Base-by-base conservation (phyloP, 371 early-diverging fungal species). In the Zancudomyces culisetae region DNA sequence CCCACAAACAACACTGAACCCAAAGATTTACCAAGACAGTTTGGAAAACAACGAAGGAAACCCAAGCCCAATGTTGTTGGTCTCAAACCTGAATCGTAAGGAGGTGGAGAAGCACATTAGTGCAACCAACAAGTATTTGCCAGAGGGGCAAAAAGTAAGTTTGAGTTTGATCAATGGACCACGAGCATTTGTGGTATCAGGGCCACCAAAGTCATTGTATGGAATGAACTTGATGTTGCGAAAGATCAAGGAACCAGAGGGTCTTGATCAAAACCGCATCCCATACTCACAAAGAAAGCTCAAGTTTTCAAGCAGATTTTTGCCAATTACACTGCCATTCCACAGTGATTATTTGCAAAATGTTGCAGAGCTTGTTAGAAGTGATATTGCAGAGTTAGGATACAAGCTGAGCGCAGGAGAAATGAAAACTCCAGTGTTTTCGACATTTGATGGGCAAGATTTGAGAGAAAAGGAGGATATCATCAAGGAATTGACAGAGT, bases 31-130 rank as follows among this genome's bases (percentile, higher is more conserved):
- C 35, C 79, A 87, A 68, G 95, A 90, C 66, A 90, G 89, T 18
- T 72, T 87, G 42, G 72, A 70, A 57, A 84, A 85, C 74, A 79
- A 81, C 53, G 95, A 94, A 66, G 91, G 91, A 52, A 81, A 81
- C 35, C 93, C 92, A n/a, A 84, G 87, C 8, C 87, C 89, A 42
- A 94, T 94, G 95, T 73, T 94, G 60, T 76, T 85, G 55, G 71
- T 91, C 54, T 75, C 78, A 56, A 80, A 80, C 35, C 72, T 90
- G 46, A 80, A 81, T 58, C 72, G 77, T 55, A 68, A 70, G 51
- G 83, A 85, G 56, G 77, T 87, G 23, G 68, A 79, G 54, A 77
- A 78, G 63, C 83, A 90, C 55, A 76, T 87, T 47, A 75, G 85
- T 42, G 79, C 80, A 15, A 87, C 90, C 60, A 90, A 90, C 77